Percentiles rank a stretch among this genome's conserved stretches.
phyloP scores from a whole-genome alignment of 108 stramenopile species.

The Pseudonitzschia pungens region DNA sequence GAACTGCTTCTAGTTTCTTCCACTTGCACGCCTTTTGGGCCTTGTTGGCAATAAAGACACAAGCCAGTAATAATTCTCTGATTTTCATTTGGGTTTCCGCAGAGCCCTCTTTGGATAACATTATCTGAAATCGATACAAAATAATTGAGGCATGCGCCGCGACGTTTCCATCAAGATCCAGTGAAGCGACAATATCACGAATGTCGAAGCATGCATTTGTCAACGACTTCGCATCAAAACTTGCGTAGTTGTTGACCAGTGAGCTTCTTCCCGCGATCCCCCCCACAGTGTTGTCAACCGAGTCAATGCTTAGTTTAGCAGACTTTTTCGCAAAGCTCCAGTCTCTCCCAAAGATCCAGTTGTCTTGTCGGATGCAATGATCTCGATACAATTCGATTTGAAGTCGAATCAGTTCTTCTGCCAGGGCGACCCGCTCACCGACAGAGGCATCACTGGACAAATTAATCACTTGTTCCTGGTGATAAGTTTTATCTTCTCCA shows the following conservation, averaged over 20 bases:
- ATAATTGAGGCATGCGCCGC: conserved; percentile 75
- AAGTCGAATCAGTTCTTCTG: conserved; percentile 70
- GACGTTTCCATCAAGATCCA: conserved; percentile 45
- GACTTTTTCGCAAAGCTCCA: conserved; percentile 54
- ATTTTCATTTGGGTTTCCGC: conserved; percentile 53
- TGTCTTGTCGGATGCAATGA: conserved; percentile 63
- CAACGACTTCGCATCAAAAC: conserved; percentile 51
- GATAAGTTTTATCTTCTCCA: conserved; percentile 29
- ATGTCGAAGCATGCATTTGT: conserved; percentile 69
- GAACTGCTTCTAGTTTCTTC: conserved; percentile 69
- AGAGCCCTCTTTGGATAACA: conserved; percentile 31
- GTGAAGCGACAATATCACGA: conserved; percentile 56
- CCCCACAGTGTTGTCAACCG: not conserved
- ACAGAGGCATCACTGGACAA: conserved; percentile 25
- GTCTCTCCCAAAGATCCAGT: conserved; percentile 85
- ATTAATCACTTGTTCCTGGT: not conserved
- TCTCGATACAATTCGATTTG: conserved; percentile 82
- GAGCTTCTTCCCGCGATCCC: not conserved
- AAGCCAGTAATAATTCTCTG: conserved; percentile 69
- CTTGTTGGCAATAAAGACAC: conserved; percentile 82
- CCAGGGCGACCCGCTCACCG: conserved; percentile 54
- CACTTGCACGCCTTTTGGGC: conserved; percentile 76
- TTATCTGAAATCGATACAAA: conserved; percentile 72
- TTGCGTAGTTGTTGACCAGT: not conserved
- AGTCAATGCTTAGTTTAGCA: not conserved